Evolutionary conservation across 2,329 filamentous ascomycete genomes (phyloP).

Genomic region (Colletotrichum costaricense): DNA sequence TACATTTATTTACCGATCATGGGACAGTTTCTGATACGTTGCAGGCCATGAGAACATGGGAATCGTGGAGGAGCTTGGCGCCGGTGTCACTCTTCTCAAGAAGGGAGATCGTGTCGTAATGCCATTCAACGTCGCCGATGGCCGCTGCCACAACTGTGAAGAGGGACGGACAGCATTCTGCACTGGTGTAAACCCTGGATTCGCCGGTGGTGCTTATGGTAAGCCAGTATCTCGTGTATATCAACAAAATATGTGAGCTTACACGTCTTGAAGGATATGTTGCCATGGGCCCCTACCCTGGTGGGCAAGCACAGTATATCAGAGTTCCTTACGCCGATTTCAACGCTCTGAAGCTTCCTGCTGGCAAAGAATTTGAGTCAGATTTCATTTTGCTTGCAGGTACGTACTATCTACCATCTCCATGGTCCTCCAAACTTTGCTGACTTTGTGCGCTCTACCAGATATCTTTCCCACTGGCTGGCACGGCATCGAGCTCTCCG

Average conservation of each 20-base stretch:
- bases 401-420: slow-evolving; percentile 51
- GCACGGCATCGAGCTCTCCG: slow-evolving; percentile 67
- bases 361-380: slow-evolving; percentile 69
- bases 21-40: too few relatives aligned
- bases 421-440: not conserved
- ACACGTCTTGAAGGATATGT: slow-evolving; percentile 58
- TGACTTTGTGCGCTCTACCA: not conserved
- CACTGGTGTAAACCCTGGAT: slow-evolving; percentile 61
- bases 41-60: slow-evolving; percentile 70
- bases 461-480: slow-evolving; percentile 57
- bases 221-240: not conserved
- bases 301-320: slow-evolving; percentile 70
- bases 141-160: slow-evolving; percentile 72
- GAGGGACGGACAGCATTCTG: slow-evolving; percentile 74
- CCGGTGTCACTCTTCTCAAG: slow-evolving; percentile 69
- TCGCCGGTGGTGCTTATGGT: slow-evolving; percentile 50
- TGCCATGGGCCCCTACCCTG: slow-evolving; percentile 65
- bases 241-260: not conserved
- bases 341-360: slow-evolving; percentile 71
- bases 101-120: slow-evolving; percentile 73
- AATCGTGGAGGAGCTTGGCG: slow-evolving; percentile 64
- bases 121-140: slow-evolving; percentile 74
- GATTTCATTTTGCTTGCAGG: slow-evolving; percentile 66
- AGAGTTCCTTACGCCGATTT: slow-evolving; percentile 76
- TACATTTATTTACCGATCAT: too few relatives aligned